Conservation (phyloP, 805 yeast species). For the Ogataea parapolymorpha region DNA sequence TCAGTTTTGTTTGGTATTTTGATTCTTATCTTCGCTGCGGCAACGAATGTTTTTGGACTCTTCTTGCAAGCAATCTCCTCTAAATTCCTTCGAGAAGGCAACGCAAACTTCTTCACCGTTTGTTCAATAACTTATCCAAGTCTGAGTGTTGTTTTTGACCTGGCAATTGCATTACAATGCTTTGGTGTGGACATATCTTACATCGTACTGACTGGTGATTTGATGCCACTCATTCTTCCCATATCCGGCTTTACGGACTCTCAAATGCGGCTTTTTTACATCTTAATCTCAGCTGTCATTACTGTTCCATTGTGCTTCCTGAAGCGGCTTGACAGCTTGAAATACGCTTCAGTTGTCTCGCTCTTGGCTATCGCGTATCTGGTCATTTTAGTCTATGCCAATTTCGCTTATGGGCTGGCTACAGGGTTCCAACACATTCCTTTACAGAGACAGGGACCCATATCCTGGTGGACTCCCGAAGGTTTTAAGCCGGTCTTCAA, state of each 20-base stretch:
- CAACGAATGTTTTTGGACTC: slow-evolving; percentile 65
- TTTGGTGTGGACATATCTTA: slow-evolving; percentile 76
- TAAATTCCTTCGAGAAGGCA: slow-evolving; percentile 50
- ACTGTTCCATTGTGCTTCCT: slow-evolving; percentile 64
- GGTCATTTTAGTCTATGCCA: slow-evolving; percentile 50
- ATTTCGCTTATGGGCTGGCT: slow-evolving; percentile 35
- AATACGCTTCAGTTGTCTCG: slow-evolving; percentile 69
- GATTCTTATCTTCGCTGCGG: slow-evolving; percentile 58
- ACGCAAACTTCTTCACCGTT: slow-evolving; percentile 68
- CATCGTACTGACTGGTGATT: slow-evolving; percentile 70
- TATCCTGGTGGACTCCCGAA: slow-evolving; percentile 41
- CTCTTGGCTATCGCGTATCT: slow-evolving; percentile 63
- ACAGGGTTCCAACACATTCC: slow-evolving; percentile 40
- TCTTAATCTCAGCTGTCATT: slow-evolving; percentile 47
- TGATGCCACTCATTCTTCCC: slow-evolving; percentile 55
- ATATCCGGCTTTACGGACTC: slow-evolving; percentile 35
- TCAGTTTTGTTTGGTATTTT: slow-evolving; percentile 57
- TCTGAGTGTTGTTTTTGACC: slow-evolving; percentile 66
- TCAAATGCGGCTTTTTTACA: slow-evolving; percentile 47
- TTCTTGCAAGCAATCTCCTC: slow-evolving; percentile 60
- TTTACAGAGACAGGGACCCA: slow-evolving; percentile 39
- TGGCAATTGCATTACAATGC: slow-evolving; percentile 72
- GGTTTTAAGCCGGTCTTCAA: slow-evolving; percentile 46
- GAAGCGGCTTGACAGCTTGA: slow-evolving; percentile 63
- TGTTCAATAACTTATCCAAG: slow-evolving; percentile 71